Evolutionary conservation across 148 eudicot genomes (phyloP).

Genomic region (Rhododendron molle): DNA sequence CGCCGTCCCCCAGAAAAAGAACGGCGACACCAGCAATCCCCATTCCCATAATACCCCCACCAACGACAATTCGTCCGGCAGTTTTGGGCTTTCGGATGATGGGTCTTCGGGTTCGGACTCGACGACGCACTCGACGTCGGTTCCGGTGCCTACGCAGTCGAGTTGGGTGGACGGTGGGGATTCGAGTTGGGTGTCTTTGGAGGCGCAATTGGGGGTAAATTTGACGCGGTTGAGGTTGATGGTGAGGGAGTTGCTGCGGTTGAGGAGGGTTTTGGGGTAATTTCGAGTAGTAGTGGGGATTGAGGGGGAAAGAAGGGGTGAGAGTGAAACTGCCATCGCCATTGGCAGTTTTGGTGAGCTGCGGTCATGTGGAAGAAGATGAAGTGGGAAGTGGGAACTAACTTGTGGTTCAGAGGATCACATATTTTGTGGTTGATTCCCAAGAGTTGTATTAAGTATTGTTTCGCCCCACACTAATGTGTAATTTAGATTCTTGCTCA

Average conservation of each 20-base stretch:
- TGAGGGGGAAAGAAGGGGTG: not conserved
- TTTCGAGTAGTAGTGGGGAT: not conserved
- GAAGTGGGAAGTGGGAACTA: not conserved
- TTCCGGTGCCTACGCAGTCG: conserved; percentile 6
- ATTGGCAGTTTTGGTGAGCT: not conserved
- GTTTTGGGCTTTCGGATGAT: not conserved
- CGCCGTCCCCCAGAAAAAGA: conserved; percentile 99
- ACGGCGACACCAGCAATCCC: conserved; percentile 79
- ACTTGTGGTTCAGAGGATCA: not conserved
- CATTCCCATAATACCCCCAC: conserved; percentile 46
- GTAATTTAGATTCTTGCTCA: no score
- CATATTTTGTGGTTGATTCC: no score
- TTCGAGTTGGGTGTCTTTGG: not conserved
- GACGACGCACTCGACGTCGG: conserved; percentile 3
- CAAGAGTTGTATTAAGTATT: no score
- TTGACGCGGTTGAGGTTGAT: not conserved
- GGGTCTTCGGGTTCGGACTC: not conserved
- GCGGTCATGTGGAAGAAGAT: not conserved
- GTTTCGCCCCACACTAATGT: no score
- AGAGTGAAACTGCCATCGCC: not conserved
- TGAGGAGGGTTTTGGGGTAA: not conserved
- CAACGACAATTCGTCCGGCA: conserved; percentile 8
- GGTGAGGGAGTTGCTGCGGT: not conserved
- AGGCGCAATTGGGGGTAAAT: not conserved
- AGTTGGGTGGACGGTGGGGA: not conserved